Evolutionary conservation across 2,329 filamentous ascomycete species (phyloP), one percentile per base, ranked within the genome.

Genomic region (Trichophaea hybrida): DNA sequence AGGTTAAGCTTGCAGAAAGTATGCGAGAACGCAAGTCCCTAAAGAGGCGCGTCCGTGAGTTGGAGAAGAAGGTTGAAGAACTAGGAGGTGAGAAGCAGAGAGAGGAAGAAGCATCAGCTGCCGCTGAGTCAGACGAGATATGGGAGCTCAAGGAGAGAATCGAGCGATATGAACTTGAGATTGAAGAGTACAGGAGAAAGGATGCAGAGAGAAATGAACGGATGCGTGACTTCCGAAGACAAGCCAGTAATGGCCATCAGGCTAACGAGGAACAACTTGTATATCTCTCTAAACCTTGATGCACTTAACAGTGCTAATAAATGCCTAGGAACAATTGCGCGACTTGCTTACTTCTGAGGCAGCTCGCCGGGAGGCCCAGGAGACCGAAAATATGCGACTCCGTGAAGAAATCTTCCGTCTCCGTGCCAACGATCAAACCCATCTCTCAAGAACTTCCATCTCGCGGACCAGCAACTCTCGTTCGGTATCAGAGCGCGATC

Each of bases 261-360:
- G 75, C 69, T 66, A 74, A 72, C 40, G 69, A 73, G 53, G 74
- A 76, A 48, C 72, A 75, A 65, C 67, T 74, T 33, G 65, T 67
- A 59, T 58, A 62, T 62, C 46, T 65, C 31, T n/a, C 24, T 43
- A 44, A 13, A 4, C 17, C 10, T 24, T 24, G 24, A 24, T 24
- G 24, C 24, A 2, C 24, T 24, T 24, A 24, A 46, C 24, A 46
- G n/a, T 17, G 43, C 59, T 64, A 63, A 83, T 62, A 81, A 49
- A 10, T 83, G 65, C 80, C 83, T 67, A 76, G 70, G 88, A 94
- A 63, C 91, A 96, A 72, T 95, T 88, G 85, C 95, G 94, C 71
- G 91, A 96, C 68, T 80, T 97, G 62, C 79, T 96, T 32, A 88
- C 96, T 69, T 88, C 93, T 65, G 93, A 98, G 72, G 93, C 87